phyloP scores from a whole-genome alignment of 306 rosid species.

The Hippophae tibetana region DNA sequence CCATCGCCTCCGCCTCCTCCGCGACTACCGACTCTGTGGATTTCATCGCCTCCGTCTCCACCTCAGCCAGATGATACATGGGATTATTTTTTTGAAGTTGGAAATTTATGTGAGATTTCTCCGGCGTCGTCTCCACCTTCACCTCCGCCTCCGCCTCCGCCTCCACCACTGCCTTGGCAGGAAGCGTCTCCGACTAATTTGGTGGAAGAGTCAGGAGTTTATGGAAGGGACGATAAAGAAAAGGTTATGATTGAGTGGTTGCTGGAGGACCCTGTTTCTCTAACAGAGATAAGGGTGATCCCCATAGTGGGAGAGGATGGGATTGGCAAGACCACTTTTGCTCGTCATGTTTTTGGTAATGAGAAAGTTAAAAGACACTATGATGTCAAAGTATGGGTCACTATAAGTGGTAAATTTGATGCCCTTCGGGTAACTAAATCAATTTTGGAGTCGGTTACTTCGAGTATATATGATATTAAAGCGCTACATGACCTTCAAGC shows the following conservation, averaged over 20 bases:
- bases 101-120: too few relatives aligned
- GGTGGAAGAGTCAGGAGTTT: not conserved
- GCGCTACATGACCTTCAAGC: not conserved
- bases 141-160: too few relatives aligned
- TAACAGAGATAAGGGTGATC: not conserved
- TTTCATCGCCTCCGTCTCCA: too few relatives aligned
- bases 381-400: constrained; percentile 3
- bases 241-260: not conserved
- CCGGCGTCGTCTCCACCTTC: too few relatives aligned
- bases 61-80: too few relatives aligned
- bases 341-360: constrained; percentile 1
- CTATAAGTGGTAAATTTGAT: constrained; percentile 3
- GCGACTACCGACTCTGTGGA: too few relatives aligned
- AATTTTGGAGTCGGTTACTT: not conserved
- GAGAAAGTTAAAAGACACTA: not conserved
- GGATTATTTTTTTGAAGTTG: too few relatives aligned
- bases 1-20: too few relatives aligned
- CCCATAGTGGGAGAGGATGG: constrained; percentile 4
- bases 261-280: not conserved
- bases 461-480: not conserved
- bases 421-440: constrained; percentile 1
- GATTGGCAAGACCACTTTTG: constrained; percentile 10
- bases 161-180: too few relatives aligned
- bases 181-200: not conserved
- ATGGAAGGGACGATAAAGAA: constrained; percentile 4